Conservation (phyloP, 805 yeast genomes). For the Candida arabinofermentans region DNA sequence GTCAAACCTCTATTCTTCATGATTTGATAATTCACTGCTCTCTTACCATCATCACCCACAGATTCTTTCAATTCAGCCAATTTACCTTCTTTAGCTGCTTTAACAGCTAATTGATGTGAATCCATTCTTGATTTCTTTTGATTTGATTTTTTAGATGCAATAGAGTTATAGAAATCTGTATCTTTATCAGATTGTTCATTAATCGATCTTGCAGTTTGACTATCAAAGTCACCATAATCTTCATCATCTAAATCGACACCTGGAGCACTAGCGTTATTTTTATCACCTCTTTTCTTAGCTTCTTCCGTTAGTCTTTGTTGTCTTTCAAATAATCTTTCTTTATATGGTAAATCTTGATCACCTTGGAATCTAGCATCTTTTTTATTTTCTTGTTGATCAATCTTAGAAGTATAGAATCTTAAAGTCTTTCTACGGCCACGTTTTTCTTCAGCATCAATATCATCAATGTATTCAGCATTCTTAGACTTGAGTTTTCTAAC, state of each 20-base stretch:
- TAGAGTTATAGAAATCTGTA: conserved; percentile 53
- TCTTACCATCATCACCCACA: conserved; percentile 77
- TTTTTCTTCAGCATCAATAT: conserved; percentile 84
- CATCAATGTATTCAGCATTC: conserved; percentile 67
- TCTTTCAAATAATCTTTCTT: conserved; percentile 85
- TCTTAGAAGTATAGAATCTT: conserved; percentile 94
- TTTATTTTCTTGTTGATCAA: conserved; percentile 76
- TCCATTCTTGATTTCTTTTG: conserved; percentile 51
- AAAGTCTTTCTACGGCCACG: conserved; percentile 72
- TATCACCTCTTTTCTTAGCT: conserved; percentile 81
- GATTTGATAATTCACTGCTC: conserved; percentile 93
- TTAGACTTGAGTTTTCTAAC: conserved; percentile 37
- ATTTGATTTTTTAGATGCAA: conserved; percentile 44
- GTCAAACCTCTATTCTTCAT: conserved; percentile 95
- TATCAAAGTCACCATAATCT: conserved; percentile 45
- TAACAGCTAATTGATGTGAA: conserved; percentile 67
- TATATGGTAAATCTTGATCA: conserved; percentile 88
- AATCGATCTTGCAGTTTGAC: not conserved
- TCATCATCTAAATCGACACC: conserved; percentile 55
- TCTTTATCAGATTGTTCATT: conserved; percentile 44
- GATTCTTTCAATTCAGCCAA: conserved; percentile 66
- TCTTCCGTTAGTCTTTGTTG: conserved; percentile 84
- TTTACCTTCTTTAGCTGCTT: conserved; percentile 82
- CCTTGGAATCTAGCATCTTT: conserved; percentile 62
- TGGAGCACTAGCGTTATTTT: conserved; percentile 34